Conservation (phyloP, 768 basidiomycete species). For the Termitomyces sp. region DNA sequence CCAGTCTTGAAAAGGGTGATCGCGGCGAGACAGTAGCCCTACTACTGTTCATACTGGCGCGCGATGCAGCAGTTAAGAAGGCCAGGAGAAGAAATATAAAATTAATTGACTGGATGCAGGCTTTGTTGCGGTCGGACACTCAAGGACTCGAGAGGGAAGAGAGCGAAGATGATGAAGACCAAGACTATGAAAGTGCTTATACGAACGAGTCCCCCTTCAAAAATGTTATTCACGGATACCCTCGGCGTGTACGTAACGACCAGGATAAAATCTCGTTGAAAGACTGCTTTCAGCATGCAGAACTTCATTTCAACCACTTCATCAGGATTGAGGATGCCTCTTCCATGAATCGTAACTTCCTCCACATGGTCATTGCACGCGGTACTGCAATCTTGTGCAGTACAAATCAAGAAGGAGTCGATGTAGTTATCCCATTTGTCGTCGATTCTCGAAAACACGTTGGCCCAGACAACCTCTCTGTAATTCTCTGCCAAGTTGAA, state of each 20-base stretch:
- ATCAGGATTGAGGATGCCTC: neutral
- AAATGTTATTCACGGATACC: neutral
- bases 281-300: neutral
- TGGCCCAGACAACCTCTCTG: neutral
- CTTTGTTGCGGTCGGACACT: neutral
- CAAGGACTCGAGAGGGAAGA: neutral
- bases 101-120: neutral
- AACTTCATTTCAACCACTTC: neutral
- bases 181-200: neutral
- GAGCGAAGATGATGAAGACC: too few species aligned
- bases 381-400: too few species aligned
- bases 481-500: neutral
- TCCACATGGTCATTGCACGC: too few species aligned
- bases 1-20: too few species aligned
- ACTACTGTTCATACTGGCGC: neutral
- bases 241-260: neutral
- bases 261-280: neutral
- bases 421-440: too few species aligned
- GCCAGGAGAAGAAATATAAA: too few species aligned
- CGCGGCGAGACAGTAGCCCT: neutral
- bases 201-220: neutral
- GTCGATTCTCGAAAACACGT: neutral
- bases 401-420: too few species aligned
- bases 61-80: too few species aligned
- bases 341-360: too few species aligned